These are phyloP conservation scores for Linum usitatissimum DNA, from an alignment of 345 rosid species.

Conservation along the genomic window DNA sequence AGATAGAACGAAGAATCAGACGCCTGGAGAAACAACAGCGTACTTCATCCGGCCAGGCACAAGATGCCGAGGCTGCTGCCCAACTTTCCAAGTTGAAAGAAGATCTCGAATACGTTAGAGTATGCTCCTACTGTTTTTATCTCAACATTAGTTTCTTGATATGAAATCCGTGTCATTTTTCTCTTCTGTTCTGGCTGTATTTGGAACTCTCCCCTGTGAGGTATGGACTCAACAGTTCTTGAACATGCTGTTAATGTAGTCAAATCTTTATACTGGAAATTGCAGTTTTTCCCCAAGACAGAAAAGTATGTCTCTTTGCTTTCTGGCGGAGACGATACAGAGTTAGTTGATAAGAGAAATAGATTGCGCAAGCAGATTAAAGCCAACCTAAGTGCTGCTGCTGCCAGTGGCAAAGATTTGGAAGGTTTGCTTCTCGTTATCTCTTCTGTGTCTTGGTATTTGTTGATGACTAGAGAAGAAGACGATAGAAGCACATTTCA, in stretches of 20 bases:
- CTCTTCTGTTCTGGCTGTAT: too few relatives aligned
- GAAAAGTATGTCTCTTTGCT: conserved; percentile 91
- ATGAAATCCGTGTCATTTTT: too few relatives aligned
- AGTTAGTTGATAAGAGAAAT: conserved; percentile 64
- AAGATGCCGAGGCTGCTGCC: conserved; percentile 50
- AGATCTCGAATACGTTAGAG: conserved; percentile 97
- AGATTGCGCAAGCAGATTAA: conserved; percentile 88
- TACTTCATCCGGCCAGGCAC: conserved; percentile 52
- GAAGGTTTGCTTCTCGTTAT: conserved; percentile 49
- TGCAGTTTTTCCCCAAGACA: conserved; percentile 93
- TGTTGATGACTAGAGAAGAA: not conserved
- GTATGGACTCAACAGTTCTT: not conserved
- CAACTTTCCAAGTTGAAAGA: conserved; percentile 81
- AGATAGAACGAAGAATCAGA: conserved; percentile 75
- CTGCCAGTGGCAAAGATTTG: conserved; percentile 94
- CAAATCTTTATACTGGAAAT: not conserved
- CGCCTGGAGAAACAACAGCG: conserved; percentile 92
- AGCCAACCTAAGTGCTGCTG: conserved; percentile 82
- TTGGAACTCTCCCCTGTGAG: not conserved
- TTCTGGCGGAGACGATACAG: conserved; percentile 65
- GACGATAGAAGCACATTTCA: not conserved
- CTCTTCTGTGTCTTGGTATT: not conserved
- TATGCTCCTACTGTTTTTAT: conserved; percentile 19
- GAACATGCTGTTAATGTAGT: not conserved
- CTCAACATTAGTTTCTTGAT: not conserved